Evolutionary conservation across 176 grass and related monocot species (phyloP), one percentile per base, ranked within the genome.

Genomic region (Lolium rigidum): DNA sequence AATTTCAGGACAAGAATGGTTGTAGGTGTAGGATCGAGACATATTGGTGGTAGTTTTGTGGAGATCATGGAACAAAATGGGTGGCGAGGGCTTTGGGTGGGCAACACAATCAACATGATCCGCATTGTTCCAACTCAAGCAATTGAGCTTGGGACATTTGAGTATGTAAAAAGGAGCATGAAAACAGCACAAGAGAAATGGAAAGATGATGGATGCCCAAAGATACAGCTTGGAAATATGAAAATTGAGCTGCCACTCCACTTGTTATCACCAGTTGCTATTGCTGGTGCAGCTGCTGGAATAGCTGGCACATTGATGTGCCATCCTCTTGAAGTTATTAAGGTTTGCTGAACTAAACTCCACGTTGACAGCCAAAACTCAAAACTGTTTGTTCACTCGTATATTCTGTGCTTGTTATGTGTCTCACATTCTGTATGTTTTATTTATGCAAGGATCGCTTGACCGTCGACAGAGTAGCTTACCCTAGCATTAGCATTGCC

Each of bases 21-120:
- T 65, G 62, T 65, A 65, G 62, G 62, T 31, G 62, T 65, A 65
- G 62, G 62, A 65, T 65, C 62, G 13, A 65, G 62, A 35, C 62
- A 65, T 65, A 65, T 65, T 65, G 15, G 62, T 65, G 62, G 62
- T 65, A 65, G 62, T 65, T 65, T 65, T 65, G 26, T 65, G 62
- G 62, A 65, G 62, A 65, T 65, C 25, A 65, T 65, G 62, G 62
- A 65, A 31, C 62, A 65, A 65, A 65, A 65, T 65, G 62, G 62
- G 13, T 65, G 62, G 62, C 62, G 62, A 16, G 62, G 62, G 13
- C 62, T 65, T 35, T 65, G 62, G 62, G 62, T 65, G 25, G 62
- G 62, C 28, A 65, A 65, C 25, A 65, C 62, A 65, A 65, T 65
- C 62, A 65, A 65, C 62, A 65, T 65, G 62, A 35, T 65, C 62